Evolutionary conservation across 768 basidiomycete genomes (phyloP).

Genomic region (Psilocybe subaeruginosa): DNA sequence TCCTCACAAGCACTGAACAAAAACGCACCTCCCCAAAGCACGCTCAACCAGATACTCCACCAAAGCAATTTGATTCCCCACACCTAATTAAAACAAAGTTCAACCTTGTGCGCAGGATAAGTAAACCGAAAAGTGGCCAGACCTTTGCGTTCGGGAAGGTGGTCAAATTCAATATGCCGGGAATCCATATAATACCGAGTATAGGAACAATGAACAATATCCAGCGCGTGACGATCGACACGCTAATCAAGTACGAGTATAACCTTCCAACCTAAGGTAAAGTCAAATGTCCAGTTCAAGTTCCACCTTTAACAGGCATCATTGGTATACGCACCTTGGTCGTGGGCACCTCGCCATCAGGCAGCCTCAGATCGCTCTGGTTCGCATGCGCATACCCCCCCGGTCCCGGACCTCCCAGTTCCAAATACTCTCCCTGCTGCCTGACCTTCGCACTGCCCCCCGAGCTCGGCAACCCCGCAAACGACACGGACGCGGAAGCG

Average conservation of each 20-base stretch:
- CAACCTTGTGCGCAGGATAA: too few relatives aligned
- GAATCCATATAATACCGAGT: conserved; percentile 69
- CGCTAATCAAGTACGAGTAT: conserved; percentile 76
- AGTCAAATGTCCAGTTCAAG: too few relatives aligned
- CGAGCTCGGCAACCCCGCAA: too few relatives aligned
- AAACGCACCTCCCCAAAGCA: conserved; percentile 72
- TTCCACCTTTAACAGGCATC: too few relatives aligned
- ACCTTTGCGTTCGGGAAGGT: conserved; percentile 52
- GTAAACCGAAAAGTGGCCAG: too few relatives aligned
- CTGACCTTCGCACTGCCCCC: conserved; percentile 28
- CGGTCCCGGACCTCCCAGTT: too few relatives aligned
- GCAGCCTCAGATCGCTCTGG: conserved; percentile 54
- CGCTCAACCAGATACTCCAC: conserved; percentile 87
- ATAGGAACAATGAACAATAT: conserved; percentile 77
- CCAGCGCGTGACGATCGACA: conserved; percentile 82
- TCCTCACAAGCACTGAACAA: neutral
- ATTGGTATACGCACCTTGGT: conserved; percentile 40
- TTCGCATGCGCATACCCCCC: conserved; percentile 24
- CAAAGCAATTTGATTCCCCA: conserved; percentile 66
- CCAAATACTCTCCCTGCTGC: conserved; percentile 25
- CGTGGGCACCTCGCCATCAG: conserved; percentile 64
- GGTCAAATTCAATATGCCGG: conserved; percentile 68
- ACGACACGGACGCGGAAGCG: too few relatives aligned
- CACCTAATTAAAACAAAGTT: conserved; percentile 34
- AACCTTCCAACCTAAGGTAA: conserved; percentile 54